Evolutionary conservation across 2,329 filamentous ascomycete genomes (phyloP).

Genomic region (Arthroderma sp.): DNA sequence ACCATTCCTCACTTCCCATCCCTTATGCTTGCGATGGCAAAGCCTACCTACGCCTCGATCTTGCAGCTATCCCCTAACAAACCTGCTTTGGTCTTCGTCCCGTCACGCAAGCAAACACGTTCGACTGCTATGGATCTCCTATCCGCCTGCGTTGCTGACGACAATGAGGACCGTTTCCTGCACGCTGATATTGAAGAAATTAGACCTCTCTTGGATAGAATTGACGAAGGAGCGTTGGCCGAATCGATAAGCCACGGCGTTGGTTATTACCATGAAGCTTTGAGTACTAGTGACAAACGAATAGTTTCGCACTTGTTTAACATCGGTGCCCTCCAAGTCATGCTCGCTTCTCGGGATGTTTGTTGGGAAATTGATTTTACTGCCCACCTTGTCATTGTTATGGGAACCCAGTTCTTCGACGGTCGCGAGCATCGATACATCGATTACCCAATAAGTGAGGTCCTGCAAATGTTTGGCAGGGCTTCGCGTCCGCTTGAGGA

Average conservation of each 20-base stretch:
- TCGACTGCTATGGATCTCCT: constrained; percentile 76
- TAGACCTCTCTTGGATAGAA: constrained; percentile 62
- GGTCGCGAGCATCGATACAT: constrained; percentile 93
- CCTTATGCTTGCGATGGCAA: constrained; percentile 96
- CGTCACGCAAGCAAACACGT: constrained; percentile 83
- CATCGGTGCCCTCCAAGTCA: constrained; percentile 76
- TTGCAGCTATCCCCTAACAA: constrained; percentile 78
- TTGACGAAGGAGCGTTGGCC: constrained; percentile 76
- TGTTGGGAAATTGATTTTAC: constrained; percentile 89
- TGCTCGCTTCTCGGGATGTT: constrained; percentile 72
- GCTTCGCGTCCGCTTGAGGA: constrained; percentile 68
- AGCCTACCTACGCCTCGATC: constrained; percentile 81
- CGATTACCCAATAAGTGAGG: constrained; percentile 86
- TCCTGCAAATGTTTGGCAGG: constrained; percentile 96
- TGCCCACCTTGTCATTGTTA: constrained; percentile 84
- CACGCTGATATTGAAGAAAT: constrained; percentile 74
- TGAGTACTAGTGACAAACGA: constrained; percentile 76
- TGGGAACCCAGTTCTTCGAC: constrained; percentile 97
- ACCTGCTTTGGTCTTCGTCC: constrained; percentile 82
- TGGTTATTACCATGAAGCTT: constrained; percentile 91
- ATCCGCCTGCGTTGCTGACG: constrained; percentile 73
- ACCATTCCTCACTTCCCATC: constrained; percentile 94
- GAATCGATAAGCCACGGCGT: constrained; percentile 88
- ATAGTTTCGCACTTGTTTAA: constrained; percentile 89
- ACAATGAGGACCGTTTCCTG: constrained; percentile 87